Base-by-base conservation (phyloP, 2,329 filamentous ascomycete species). In the Verticillium dahliae region DNA sequence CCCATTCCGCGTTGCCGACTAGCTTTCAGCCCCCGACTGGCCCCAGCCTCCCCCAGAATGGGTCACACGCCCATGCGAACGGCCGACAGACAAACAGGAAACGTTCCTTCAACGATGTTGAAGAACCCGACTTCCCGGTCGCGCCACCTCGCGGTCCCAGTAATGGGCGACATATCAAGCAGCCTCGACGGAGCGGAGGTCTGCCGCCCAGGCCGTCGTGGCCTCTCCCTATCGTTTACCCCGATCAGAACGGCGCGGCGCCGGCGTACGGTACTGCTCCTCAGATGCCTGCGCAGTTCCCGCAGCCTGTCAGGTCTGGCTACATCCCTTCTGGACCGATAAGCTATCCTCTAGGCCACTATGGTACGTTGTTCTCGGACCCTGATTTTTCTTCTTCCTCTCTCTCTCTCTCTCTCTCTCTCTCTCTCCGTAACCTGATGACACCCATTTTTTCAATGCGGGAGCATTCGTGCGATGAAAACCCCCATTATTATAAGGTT, bases 291-390 rank as follows among this genome's bases (percentile, higher is more conserved):
- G 22, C 45, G 45, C 45, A 79, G 45, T 92, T 84, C 67, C 86
- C 91, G 67, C 90, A 94, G 70, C 85, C 84, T 9, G 79, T 81
- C 58, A 80, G 85, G 64, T 77, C 80, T 13, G 65, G 75, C 3
- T 78, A 73, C 58, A 67, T 77, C 35, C 73, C 75, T n/a, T 34
- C 54, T 22, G 54, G 33, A 10, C 54, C 54, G 14, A 9, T 56
- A 31, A 31, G 54, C 54, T 34, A 18, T 7, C 27, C 54, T 5
- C 27, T 22, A 22, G 37, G 41, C 34, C 37, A 45, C 15, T 55
- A 56, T 14, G 59, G 59, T 60, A 56, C 13, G 59, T 14, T 34
- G n/a, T 18, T 38, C 35, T 13, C 7, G 27, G 35, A 31, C 27
- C 1, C 5, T 31, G 27, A 31, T 4, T 31, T 31, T 31, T 31